phyloP scores from a whole-genome alignment of 352 stramenopile species.

The Phytophthora podocarpi region DNA sequence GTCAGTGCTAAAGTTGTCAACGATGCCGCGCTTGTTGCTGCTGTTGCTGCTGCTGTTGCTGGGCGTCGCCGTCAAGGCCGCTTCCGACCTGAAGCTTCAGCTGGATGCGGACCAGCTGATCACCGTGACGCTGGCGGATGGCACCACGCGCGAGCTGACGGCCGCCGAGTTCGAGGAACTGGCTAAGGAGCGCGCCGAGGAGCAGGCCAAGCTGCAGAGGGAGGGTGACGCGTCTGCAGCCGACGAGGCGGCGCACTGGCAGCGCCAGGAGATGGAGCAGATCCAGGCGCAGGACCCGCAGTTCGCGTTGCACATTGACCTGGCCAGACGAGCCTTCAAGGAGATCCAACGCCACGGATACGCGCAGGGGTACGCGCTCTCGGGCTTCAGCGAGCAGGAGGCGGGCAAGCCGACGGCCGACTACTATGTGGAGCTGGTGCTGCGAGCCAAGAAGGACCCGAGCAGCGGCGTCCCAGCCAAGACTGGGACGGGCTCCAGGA shows the following conservation, averaged over 20 bases:
- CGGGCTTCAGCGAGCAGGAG: conserved; percentile 61
- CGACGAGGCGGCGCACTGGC: conserved; percentile 25
- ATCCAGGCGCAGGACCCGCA: conserved; percentile 47
- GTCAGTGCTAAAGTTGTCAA: background rate
- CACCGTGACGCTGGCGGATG: conserved; percentile 48
- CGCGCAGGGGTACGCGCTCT: conserved; percentile 53
- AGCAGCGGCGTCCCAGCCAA: conserved; percentile 27
- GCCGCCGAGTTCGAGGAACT: conserved; percentile 51
- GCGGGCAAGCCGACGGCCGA: conserved; percentile 7
- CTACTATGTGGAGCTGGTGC: conserved; percentile 38
- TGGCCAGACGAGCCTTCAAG: conserved; percentile 51
- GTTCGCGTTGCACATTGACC: conserved; percentile 53
- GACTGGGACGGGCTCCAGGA: conserved; percentile 33
- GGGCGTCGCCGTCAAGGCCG: background rate
- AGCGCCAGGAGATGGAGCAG: conserved; percentile 40
- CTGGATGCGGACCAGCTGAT: conserved; percentile 33
- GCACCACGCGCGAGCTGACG: conserved; percentile 47
- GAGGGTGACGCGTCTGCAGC: conserved; percentile 15
- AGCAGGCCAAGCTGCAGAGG: conserved; percentile 39
- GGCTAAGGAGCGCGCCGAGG: conserved; percentile 33
- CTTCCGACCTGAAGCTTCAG: conserved; percentile 23
- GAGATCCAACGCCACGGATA: conserved; percentile 68
- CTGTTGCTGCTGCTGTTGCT: conserved; percentile 16
- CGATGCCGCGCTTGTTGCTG: conserved; percentile 2
- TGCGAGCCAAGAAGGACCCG: conserved; percentile 27